phyloP scores from a whole-genome alignment of 441 rosid genomes.

The Pelargonium australe region DNA sequence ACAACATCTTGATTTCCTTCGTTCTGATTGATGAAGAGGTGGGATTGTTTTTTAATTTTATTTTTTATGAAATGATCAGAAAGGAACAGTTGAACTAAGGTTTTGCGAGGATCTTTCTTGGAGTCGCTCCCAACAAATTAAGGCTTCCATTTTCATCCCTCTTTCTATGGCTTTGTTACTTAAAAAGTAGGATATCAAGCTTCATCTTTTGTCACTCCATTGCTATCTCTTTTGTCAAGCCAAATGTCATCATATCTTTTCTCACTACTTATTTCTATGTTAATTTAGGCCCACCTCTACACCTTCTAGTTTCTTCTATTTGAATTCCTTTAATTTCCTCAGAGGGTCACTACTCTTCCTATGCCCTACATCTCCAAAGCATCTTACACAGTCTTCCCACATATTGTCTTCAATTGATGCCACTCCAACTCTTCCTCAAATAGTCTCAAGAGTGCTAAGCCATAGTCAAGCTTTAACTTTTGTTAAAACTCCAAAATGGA shows the following conservation, averaged over 20 bases:
- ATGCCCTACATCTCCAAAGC: too few relatives aligned
- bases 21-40: not conserved
- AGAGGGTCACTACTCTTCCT: too few relatives aligned
- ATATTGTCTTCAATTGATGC: too few relatives aligned
- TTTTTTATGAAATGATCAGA: not conserved
- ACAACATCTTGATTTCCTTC: not conserved
- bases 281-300: too few relatives aligned
- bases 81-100: not conserved
- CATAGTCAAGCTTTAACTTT: not conserved
- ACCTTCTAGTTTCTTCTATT: too few relatives aligned
- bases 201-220: too few relatives aligned
- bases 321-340: too few relatives aligned
- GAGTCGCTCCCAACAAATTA: not conserved
- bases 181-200: not conserved
- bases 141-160: not conserved
- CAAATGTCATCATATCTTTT: too few relatives aligned
- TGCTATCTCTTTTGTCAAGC: too few relatives aligned
- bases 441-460: not conserved
- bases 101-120: conserved; percentile 1
- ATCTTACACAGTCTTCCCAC: too few relatives aligned
- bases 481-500: too few relatives aligned
- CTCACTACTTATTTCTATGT: too few relatives aligned
- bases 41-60: not conserved
- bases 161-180: not conserved
- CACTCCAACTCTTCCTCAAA: not conserved